Conservation (phyloP, 495 filamentous ascomycete genomes). For the Usnea hakonensis region DNA sequence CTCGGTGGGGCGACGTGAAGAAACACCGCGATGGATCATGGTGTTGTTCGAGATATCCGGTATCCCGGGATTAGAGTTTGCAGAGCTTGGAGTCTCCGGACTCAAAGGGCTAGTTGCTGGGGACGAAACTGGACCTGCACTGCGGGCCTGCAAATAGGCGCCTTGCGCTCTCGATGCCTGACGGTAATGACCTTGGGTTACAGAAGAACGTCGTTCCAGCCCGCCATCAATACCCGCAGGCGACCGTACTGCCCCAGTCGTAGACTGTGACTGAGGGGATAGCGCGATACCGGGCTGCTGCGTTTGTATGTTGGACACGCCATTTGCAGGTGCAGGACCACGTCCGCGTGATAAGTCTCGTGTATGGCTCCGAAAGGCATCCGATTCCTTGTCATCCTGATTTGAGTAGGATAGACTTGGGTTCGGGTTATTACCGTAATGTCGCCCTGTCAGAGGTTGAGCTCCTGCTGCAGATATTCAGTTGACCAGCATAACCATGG, state of each 20-base stretch:
- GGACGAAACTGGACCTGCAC: constrained; percentile 63
- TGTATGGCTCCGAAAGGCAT: constrained; percentile 17
- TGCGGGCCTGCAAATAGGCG: constrained; percentile 77
- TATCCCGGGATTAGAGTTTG: constrained; percentile 37
- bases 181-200: constrained; percentile 78
- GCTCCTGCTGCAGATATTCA: constrained; percentile 1
- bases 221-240: constrained; percentile 42
- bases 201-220: constrained; percentile 63
- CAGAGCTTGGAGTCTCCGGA: constrained; percentile 73
- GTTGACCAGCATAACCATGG: background rate
- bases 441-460: constrained; percentile 13
- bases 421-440: constrained; percentile 8
- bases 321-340: constrained; percentile 33
- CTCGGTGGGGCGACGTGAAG: constrained; percentile 21
- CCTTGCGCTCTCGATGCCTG: constrained; percentile 95
- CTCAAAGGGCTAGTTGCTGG: constrained; percentile 70
- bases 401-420: background rate
- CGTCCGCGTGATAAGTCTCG: constrained; percentile 29
- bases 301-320: constrained; percentile 38
- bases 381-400: constrained; percentile 15
- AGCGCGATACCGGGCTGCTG: constrained; percentile 29
- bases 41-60: constrained; percentile 32
- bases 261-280: constrained; percentile 49
- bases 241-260: constrained; percentile 40
- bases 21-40: constrained; percentile 26